These are phyloP conservation scores for Alternaria metachromatica DNA, from an alignment of 2,329 filamentous ascomycete species.

Conservation along the genomic window DNA sequence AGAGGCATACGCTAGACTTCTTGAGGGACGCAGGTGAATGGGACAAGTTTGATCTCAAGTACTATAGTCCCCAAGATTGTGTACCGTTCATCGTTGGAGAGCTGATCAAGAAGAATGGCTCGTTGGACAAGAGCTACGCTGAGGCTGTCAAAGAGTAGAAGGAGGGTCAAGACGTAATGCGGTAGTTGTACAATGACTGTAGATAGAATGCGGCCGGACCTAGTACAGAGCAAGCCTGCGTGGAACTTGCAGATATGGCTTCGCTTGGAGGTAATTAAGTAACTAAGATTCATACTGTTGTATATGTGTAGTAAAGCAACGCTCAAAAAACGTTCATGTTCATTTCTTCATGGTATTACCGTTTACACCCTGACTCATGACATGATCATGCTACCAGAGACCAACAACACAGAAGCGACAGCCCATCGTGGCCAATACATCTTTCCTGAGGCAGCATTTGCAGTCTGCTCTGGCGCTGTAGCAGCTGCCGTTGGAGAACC, in stretches of 20 bases:
- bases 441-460: constrained; percentile 14
- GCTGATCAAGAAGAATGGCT: constrained; percentile 39
- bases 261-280: not conserved
- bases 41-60: constrained; percentile 57
- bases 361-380: not conserved
- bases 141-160: constrained; percentile 25
- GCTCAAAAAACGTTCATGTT: not conserved
- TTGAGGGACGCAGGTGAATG: constrained; percentile 57
- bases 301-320: not conserved
- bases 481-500: constrained; percentile 9
- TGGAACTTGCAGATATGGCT: not conserved
- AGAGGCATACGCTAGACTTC: constrained; percentile 56
- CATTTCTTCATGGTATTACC: not conserved
- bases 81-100: constrained; percentile 49
- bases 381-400: constrained; percentile 2
- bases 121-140: constrained; percentile 27
- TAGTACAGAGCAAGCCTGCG: not conserved
- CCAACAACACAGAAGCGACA: not conserved
- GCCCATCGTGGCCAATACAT: not conserved
- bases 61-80: constrained; percentile 34
- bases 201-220: not conserved
- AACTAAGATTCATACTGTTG: too few species aligned
- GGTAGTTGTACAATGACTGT: not conserved
- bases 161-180: not conserved
- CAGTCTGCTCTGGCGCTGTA: constrained; percentile 15